These are phyloP conservation scores for Puccinia coronata DNA, from an alignment of 1,284 basidiomycete genomes.

Conservation along the genomic window DNA sequence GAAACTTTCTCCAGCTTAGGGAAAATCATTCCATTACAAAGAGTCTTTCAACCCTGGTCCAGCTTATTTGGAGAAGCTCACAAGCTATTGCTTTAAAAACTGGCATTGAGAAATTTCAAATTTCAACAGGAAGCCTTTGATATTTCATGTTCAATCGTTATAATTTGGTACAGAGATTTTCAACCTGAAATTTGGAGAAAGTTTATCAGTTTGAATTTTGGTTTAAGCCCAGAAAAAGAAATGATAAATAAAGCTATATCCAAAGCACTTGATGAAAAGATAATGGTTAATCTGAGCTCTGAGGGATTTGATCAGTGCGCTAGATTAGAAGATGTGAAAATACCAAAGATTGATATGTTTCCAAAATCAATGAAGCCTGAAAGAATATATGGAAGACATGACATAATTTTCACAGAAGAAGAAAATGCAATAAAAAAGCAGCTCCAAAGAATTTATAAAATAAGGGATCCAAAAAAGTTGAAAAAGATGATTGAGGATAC, in stretches of 20 bases:
- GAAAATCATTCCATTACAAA: no score
- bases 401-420: background rate
- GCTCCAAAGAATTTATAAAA: no score
- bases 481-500: no score
- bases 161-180: background rate
- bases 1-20: no score
- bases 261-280: background rate
- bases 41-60: no score
- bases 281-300: background rate
- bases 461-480: background rate
- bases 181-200: background rate
- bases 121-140: no score
- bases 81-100: no score
- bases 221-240: background rate
- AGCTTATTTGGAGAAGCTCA: no score
- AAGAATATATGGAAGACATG: no score
- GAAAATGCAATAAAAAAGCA: no score
- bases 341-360: background rate
- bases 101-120: no score
- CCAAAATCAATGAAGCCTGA: background rate
- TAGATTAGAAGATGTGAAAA: background rate
- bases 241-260: background rate
- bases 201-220: background rate
- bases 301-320: background rate
- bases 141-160: no score